These are phyloP conservation scores for Silene noctiflora DNA, from an alignment of 179 eudicot species.

Conservation along the genomic window DNA sequence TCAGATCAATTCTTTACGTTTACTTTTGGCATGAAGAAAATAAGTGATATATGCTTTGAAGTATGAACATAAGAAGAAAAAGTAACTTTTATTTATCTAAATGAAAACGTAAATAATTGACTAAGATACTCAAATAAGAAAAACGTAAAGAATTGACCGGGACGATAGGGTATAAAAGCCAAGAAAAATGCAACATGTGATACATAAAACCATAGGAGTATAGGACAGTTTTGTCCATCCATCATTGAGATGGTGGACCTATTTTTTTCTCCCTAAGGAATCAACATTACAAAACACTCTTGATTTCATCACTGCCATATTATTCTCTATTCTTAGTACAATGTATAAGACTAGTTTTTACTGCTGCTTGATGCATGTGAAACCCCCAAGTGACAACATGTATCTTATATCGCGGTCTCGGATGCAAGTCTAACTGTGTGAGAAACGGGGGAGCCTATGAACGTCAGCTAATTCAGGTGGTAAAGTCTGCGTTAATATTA, in stretches of 20 bases:
- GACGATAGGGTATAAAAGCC: neutral
- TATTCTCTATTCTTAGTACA: too few species aligned
- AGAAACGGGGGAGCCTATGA: neutral
- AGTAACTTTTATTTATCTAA: too few species aligned
- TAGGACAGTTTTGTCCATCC: conserved; percentile 28
- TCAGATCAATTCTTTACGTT: too few species aligned
- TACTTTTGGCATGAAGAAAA: neutral
- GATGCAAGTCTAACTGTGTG: neutral
- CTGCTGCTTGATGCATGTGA: neutral
- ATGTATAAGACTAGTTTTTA: too few species aligned
- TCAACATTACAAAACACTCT: too few species aligned
- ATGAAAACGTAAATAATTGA: too few species aligned
- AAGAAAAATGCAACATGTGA: conserved; percentile 35
- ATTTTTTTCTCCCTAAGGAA: neutral
- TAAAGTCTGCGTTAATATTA: neutral
- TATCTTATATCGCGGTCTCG: neutral
- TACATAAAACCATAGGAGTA: conserved; percentile 10
- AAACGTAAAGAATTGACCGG: neutral
- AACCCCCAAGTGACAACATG: neutral
- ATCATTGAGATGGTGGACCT: conserved; percentile 28
- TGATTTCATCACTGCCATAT: too few species aligned
- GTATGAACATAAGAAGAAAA: too few species aligned
- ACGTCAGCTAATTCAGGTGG: neutral
- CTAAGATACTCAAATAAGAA: neutral
- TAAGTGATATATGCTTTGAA: too few species aligned